A percentile compares a stretch with the other conserved stretches of the same genome.
Evolutionary conservation across 305 asterid genomes (phyloP).

Genomic region (Nicotiana rustica): DNA sequence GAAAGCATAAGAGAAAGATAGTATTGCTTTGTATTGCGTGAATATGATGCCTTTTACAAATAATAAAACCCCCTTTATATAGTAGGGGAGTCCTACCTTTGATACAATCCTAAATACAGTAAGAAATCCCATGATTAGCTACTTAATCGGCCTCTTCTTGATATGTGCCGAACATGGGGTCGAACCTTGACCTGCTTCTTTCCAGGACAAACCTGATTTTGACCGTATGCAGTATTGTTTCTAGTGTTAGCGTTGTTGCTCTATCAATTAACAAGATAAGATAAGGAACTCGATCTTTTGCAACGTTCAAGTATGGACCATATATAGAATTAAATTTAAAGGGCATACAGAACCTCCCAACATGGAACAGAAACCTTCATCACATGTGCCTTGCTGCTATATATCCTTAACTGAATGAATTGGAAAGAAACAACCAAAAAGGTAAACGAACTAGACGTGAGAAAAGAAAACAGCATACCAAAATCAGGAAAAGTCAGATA

Average conservation of each 20-base stretch:
- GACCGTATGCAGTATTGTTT: too few relatives aligned
- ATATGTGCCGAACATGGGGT: too few relatives aligned
- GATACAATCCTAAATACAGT: too few relatives aligned
- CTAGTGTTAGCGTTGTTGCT: background rate
- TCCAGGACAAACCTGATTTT: too few relatives aligned
- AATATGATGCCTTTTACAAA: too few relatives aligned
- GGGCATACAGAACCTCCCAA: background rate
- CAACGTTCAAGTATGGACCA: background rate
- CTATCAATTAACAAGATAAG: background rate
- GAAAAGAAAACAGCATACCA: conserved; percentile 17
- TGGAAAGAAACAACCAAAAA: background rate
- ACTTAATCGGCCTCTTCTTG: too few relatives aligned
- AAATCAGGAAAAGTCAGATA: conserved; percentile 23
- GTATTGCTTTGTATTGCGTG: too few relatives aligned
- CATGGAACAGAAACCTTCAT: background rate
- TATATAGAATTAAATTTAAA: background rate
- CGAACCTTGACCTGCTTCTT: too few relatives aligned
- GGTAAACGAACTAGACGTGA: background rate
- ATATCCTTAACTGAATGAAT: background rate
- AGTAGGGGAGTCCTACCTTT: too few relatives aligned
- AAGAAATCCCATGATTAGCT: too few relatives aligned
- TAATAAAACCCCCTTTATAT: too few relatives aligned
- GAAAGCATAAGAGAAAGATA: too few relatives aligned
- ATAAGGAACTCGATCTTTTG: background rate
- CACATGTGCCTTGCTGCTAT: background rate